Base-by-base conservation (phyloP, 1,139 yeast species). In the Candida pseudocylindracea region DNA sequence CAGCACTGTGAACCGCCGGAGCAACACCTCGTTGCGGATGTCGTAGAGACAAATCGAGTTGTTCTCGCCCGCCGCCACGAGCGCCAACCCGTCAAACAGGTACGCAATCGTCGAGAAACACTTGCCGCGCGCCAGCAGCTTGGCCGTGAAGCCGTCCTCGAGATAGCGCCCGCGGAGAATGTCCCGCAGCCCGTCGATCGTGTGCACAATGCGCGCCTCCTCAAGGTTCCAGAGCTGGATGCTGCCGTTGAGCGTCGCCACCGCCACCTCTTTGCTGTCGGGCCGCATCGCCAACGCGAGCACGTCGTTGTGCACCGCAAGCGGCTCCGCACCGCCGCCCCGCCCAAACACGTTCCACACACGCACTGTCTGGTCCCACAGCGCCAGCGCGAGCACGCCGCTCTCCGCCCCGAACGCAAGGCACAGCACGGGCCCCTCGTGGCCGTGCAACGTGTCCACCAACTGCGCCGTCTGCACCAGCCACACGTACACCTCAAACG, bases 291-390 rank as follows among this genome's bases (percentile, higher is more conserved):
- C 66, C 30, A 91, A 59, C 27, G 83, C 63, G 40, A 88, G 60
- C n/a, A 81, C 94, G 49, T 88, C 98, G 29, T 88, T 68, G 37
- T 65, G 68, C 26, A 81, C 68, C 44, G 78, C 83, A 43, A 88
- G 68, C 5, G 98, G 96, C 51, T 88, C 99, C 32, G 80, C 92
- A 32, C 71, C 72, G 46, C 73, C 83, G 1, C 81, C 64, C 42
- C 93, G 67, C 8, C 85, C 76, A 50, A 88, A 88, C 31, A 88
- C 71, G 47, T 74, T 78, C 99, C 99, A 88, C 10, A 88, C 61
- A 42, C 98, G 62, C 10, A 85, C 74, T 2, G 96, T 81, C 44
- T 75, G 78, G 53, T 88, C 99, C 99, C 99, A 91, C 25, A 93
- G 76, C 2, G 94, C 92, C 36, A 91, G 74, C 2, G 93, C 96